phyloP scores from a whole-genome alignment of 176 grass and related monocot genomes.

The Alopecurus myosuroides region DNA sequence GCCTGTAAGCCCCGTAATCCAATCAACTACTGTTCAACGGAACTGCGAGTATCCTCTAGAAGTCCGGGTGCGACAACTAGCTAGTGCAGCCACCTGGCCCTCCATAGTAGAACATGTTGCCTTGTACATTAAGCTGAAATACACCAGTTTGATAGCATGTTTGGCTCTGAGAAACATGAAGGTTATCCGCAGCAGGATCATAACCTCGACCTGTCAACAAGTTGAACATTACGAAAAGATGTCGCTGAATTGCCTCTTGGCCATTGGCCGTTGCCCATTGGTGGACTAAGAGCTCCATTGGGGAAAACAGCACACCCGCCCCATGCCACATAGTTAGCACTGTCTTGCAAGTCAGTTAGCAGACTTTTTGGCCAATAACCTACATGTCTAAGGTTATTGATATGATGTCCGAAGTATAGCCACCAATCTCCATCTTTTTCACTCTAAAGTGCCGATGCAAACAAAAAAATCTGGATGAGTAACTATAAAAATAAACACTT shows the following conservation, averaged over 20 bases:
- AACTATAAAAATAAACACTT: not conserved
- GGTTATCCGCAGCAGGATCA: not conserved
- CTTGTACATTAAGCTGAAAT: not conserved
- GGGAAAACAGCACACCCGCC: not conserved
- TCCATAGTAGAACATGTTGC: slow-evolving; percentile 19
- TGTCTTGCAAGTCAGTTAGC: not conserved
- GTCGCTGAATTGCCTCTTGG: not conserved
- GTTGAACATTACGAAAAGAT: not conserved
- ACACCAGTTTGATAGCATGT: not conserved
- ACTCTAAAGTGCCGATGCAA: not conserved
- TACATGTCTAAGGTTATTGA: not conserved
- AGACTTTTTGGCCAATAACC: not conserved
- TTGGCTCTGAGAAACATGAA: not conserved
- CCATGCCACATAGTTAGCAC: not conserved
- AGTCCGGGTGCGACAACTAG: too few relatives aligned
- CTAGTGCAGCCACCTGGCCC: slow-evolving; percentile 12
- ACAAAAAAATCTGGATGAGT: not conserved
- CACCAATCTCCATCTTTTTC: slow-evolving; percentile 18
- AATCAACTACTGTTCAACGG: too few relatives aligned
- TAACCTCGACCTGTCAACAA: not conserved
- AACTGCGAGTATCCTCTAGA: too few relatives aligned
- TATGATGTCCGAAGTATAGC: not conserved
- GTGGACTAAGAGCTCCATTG: not conserved
- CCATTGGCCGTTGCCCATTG: slow-evolving; percentile 17
- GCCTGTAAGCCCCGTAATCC: too few relatives aligned